Conservation (phyloP, 805 yeast genomes). For the Kodamaea hsintzibuensis region DNA sequence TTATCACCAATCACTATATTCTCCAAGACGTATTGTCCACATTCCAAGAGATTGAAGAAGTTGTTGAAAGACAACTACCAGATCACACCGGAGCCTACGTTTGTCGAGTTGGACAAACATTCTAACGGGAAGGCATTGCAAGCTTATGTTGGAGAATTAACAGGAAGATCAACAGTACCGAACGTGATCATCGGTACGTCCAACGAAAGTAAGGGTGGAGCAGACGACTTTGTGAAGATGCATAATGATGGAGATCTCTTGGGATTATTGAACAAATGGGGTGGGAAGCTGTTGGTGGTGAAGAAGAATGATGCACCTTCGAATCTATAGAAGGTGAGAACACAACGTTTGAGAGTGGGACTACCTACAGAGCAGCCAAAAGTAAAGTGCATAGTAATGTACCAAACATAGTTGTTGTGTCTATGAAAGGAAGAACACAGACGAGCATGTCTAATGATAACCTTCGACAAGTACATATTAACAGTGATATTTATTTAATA, state of each 20-base stretch:
- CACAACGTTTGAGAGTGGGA: not conserved
- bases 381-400: too few species aligned
- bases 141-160: conserved; percentile 58
- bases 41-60: conserved; percentile 67
- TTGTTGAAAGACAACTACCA: conserved; percentile 63
- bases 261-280: conserved; percentile 60
- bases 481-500: not conserved
- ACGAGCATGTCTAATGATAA: not conserved
- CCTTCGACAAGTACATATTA: not conserved
- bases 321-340: conserved; percentile 30
- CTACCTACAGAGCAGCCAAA: too few species aligned
- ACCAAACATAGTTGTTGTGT: too few species aligned
- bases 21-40: conserved; percentile 67
- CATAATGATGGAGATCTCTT: conserved; percentile 59
- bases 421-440: not conserved
- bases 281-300: conserved; percentile 50
- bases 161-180: conserved; percentile 90
- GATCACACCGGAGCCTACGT: conserved; percentile 67
- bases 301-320: conserved; percentile 58
- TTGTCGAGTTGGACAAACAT: conserved; percentile 84
- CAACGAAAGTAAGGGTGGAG: conserved; percentile 74
- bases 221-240: conserved; percentile 71
- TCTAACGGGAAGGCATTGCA: conserved; percentile 76
- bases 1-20: conserved; percentile 67
- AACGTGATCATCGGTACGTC: conserved; percentile 74